Evolutionary conservation across 495 filamentous ascomycete species (phyloP).

Genomic region (Podospora pseudopauciseta): DNA sequence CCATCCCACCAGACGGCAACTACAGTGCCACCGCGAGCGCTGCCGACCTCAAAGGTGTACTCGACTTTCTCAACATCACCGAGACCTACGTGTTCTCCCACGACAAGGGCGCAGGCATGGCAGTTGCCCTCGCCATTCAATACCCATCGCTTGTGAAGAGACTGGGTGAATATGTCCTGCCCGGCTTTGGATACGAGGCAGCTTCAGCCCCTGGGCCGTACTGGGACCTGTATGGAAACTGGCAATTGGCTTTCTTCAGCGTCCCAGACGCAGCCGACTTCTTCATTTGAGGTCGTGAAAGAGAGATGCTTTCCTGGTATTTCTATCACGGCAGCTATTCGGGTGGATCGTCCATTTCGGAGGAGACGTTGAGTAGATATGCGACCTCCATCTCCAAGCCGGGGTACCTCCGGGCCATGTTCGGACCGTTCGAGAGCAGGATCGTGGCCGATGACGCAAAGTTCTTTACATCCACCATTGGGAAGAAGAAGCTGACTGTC

Average conservation of each 20-base stretch:
- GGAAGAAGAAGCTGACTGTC: background rate
- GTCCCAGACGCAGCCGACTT: slow-evolving; percentile 43
- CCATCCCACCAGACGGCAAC: slow-evolving; percentile 31
- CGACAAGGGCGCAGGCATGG: slow-evolving; percentile 43
- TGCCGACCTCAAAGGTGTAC: slow-evolving; percentile 36
- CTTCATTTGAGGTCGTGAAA: slow-evolving; percentile 39
- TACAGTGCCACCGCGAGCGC: slow-evolving; percentile 34
- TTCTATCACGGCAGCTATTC: slow-evolving; percentile 40
- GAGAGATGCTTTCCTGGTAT: slow-evolving; percentile 42
- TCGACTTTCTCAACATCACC: slow-evolving; percentile 41
- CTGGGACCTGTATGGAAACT: slow-evolving; percentile 38
- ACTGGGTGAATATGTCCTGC: slow-evolving; percentile 39
- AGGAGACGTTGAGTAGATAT: slow-evolving; percentile 25
- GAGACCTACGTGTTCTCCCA: slow-evolving; percentile 36
- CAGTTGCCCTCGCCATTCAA: slow-evolving; percentile 32
- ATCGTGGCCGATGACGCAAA: slow-evolving; percentile 16
- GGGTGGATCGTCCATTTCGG: slow-evolving; percentile 19
- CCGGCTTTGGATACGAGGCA: slow-evolving; percentile 38
- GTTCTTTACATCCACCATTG: slow-evolving; percentile 25
- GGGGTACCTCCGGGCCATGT: slow-evolving; percentile 29
- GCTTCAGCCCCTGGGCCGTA: slow-evolving; percentile 22
- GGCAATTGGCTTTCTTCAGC: slow-evolving; percentile 44
- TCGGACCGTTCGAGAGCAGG: slow-evolving; percentile 20
- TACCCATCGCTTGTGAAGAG: slow-evolving; percentile 29
- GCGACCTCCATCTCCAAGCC: slow-evolving; percentile 26